These are phyloP conservation scores for Apiotrichum gamsii DNA, from an alignment of 1,284 basidiomycete genomes.

Conservation along the genomic window DNA sequence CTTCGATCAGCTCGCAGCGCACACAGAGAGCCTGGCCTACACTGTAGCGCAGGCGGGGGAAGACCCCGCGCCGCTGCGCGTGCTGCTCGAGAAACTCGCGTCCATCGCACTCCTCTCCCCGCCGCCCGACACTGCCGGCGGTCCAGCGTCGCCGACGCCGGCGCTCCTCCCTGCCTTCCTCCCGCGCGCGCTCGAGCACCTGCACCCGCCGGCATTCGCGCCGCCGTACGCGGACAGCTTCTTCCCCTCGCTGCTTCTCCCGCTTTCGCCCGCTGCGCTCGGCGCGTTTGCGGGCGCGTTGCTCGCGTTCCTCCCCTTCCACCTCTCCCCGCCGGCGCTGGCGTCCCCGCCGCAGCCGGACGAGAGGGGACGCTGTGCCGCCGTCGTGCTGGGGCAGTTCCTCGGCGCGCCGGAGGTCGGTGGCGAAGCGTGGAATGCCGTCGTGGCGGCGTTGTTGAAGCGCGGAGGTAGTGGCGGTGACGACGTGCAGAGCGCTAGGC, in stretches of 20 bases:
- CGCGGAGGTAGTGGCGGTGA: not conserved
- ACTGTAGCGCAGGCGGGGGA: slow-evolving; percentile 51
- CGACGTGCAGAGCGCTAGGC: slow-evolving; percentile 10
- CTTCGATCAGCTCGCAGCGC: slow-evolving; percentile 53
- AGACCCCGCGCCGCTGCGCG: slow-evolving; percentile 14
- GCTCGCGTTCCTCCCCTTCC: slow-evolving; percentile 18
- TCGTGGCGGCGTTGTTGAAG: slow-evolving; percentile 14
- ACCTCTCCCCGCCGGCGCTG: not conserved
- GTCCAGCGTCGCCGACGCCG: slow-evolving; percentile 18
- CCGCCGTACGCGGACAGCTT: slow-evolving; percentile 51
- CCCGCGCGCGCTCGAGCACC: slow-evolving; percentile 44
- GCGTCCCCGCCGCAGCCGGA: slow-evolving; percentile 20
- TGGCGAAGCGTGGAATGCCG: slow-evolving; percentile 31
- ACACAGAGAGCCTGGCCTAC: slow-evolving; percentile 36
- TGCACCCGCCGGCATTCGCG: slow-evolving; percentile 50
- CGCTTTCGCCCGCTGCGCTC: slow-evolving; percentile 48
- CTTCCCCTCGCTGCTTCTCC: slow-evolving; percentile 63
- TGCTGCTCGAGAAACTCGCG: slow-evolving; percentile 27
- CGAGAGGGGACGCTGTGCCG: slow-evolving; percentile 20
- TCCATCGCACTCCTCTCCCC: slow-evolving; percentile 28
- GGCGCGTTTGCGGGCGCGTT: slow-evolving; percentile 23
- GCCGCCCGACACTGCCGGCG: no score
- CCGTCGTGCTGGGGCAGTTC: slow-evolving; percentile 19
- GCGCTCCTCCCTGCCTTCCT: slow-evolving; percentile 31
- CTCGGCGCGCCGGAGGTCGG: slow-evolving; percentile 24